These are phyloP conservation scores for Bacidia gigantensis DNA, from an alignment of 495 filamentous ascomycete species.

Conservation along the genomic window DNA sequence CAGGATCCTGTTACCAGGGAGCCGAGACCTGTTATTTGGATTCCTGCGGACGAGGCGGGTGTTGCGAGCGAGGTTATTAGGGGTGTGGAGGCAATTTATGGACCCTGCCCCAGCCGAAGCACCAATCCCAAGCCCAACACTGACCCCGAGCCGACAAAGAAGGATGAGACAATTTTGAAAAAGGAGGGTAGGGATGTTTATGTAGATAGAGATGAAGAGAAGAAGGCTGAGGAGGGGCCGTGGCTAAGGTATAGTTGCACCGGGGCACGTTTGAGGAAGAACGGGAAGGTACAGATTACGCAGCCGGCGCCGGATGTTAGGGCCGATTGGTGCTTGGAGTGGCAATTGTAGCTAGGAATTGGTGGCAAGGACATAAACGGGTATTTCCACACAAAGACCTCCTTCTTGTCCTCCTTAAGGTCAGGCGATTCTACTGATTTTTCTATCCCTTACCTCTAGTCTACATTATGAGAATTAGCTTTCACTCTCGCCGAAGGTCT, in stretches of 20 bases:
- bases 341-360: slow-evolving; percentile 8
- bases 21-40: slow-evolving; percentile 79
- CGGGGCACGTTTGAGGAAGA: slow-evolving; percentile 70
- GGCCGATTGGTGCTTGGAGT: slow-evolving; percentile 19
- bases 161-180: slow-evolving; percentile 51
- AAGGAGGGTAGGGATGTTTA: slow-evolving; percentile 65
- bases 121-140: too few relatives aligned
- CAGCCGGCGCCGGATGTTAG: slow-evolving; percentile 19
- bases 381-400: too few relatives aligned
- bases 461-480: too few relatives aligned
- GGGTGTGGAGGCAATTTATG: too few relatives aligned
- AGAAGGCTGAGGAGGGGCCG: background rate
- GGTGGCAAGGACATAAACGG: background rate
- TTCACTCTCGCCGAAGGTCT: too few relatives aligned
- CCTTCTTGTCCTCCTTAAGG: too few relatives aligned
- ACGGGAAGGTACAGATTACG: slow-evolving; percentile 35
- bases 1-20: slow-evolving; percentile 79
- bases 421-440: too few relatives aligned
- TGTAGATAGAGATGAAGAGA: background rate
- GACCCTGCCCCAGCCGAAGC: too few relatives aligned
- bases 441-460: too few relatives aligned
- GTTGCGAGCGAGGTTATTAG: slow-evolving; percentile 77
- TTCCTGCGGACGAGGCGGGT: slow-evolving; percentile 83
- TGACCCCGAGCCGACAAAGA: too few relatives aligned
- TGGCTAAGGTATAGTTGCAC: slow-evolving; percentile 81